Conservation (phyloP, 2,329 filamentous ascomycete genomes). For the Colletotrichum musicola region DNA sequence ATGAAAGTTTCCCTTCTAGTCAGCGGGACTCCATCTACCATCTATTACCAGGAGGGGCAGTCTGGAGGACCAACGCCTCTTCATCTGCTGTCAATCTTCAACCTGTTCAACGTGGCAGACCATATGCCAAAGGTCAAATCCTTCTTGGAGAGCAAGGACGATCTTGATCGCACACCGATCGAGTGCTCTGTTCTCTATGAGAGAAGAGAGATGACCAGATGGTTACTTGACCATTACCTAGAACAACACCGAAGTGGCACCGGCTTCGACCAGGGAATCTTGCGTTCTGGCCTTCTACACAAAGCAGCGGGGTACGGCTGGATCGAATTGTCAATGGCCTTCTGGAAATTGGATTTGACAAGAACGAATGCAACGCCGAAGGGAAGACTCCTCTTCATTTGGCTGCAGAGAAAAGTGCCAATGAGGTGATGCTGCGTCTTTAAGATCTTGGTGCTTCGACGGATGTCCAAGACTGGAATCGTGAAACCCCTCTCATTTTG, state of each 20-base stretch:
- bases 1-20: neutral
- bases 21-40: neutral
- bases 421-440: neutral
- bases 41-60: neutral
- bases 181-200: neutral
- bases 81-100: neutral
- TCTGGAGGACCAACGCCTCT: neutral
- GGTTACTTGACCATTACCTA: neutral
- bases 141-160: neutral
- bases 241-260: neutral
- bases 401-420: neutral
- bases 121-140: neutral
- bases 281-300: neutral
- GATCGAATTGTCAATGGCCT: neutral
- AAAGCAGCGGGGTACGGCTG: neutral
- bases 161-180: neutral
- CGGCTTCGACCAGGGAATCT: neutral
- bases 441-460: neutral
- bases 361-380: neutral
- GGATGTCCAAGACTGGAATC: neutral
- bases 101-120: neutral
- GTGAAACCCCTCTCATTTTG: neutral
- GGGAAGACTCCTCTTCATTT: neutral
- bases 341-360: neutral
- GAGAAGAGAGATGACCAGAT: neutral